phyloP scores from a whole-genome alignment of 2,329 filamentous ascomycete species.

The Fusarium haematococcum region DNA sequence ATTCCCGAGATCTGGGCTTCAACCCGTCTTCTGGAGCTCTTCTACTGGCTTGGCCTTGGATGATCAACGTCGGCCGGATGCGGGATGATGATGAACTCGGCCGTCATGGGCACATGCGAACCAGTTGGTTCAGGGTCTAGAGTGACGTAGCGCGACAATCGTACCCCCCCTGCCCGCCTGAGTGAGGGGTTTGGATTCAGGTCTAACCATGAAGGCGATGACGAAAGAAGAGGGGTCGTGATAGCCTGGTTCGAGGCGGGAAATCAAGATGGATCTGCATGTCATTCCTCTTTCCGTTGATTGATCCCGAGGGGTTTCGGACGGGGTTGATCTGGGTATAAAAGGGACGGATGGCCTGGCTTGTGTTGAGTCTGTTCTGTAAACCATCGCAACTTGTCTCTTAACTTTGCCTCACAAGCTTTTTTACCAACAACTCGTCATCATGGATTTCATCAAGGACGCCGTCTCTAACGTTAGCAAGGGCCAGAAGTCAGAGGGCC shows the following conservation, averaged over 20 bases:
- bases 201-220: conserved; percentile 17
- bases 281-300: conserved; percentile 20
- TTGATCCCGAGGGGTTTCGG: conserved; percentile 8
- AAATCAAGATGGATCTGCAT: conserved; percentile 34
- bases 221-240: conserved; percentile 32
- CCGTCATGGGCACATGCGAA: conserved; percentile 8
- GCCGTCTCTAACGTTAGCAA: conserved; percentile 18
- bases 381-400: background rate
- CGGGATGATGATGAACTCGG: conserved; percentile 5
- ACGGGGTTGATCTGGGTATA: conserved; percentile 20
- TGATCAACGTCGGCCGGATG: conserved; percentile 2
- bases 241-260: conserved; percentile 8
- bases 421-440: conserved; percentile 25
- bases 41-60: background rate
- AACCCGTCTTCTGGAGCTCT: background rate
- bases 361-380: background rate
- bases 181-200: conserved; percentile 9
- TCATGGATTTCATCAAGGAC: conserved; percentile 53
- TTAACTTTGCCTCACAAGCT: background rate
- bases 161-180: conserved; percentile 17
- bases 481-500: conserved; percentile 4
- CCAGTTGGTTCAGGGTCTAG: conserved; percentile 30
- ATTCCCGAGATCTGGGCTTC: conserved; percentile 4
- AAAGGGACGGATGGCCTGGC: conserved; percentile 20
- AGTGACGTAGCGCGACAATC: conserved; percentile 39